Evolutionary conservation across 768 basidiomycete genomes (phyloP).

Genomic region (Sistotremastrum niveocremeum): DNA sequence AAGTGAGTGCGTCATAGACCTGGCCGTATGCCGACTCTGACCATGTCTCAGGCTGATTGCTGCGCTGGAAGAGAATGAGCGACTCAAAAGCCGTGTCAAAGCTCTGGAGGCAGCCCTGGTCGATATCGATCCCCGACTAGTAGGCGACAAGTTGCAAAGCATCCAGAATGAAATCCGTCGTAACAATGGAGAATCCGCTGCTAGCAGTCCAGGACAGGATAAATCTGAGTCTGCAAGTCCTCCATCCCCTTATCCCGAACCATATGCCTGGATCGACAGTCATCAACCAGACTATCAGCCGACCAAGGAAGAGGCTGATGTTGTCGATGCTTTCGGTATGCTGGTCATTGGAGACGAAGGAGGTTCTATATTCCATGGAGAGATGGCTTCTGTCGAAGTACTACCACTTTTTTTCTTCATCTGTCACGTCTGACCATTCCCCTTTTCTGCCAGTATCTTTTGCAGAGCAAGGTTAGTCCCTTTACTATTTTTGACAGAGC

Average conservation of each 20-base stretch:
- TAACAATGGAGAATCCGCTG: not conserved
- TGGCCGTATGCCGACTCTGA: not conserved
- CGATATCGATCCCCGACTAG: slow-evolving; percentile 12
- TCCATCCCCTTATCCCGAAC: too few relatives aligned
- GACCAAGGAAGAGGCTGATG: slow-evolving; percentile 12
- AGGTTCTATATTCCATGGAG: slow-evolving; percentile 36
- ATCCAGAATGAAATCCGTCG: slow-evolving; percentile 3
- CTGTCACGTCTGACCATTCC: not conserved
- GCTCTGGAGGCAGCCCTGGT: slow-evolving; percentile 33
- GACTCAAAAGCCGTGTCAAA: slow-evolving; percentile 26
- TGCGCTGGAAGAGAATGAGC: slow-evolving; percentile 29
- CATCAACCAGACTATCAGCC: slow-evolving; percentile 8
- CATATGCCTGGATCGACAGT: slow-evolving; percentile 4
- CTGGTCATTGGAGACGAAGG: slow-evolving; percentile 36
- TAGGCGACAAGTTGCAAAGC: slow-evolving; percentile 10
- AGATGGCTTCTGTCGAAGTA: slow-evolving; percentile 37
- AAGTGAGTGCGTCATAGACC: slow-evolving; percentile 23
- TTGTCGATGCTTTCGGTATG: slow-evolving; percentile 31
- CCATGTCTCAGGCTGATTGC: not conserved
- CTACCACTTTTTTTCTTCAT: slow-evolving; percentile 1
- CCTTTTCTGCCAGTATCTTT: slow-evolving; percentile 2
- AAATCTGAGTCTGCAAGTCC: slow-evolving; percentile 2
- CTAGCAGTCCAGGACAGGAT: not conserved
- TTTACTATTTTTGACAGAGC: slow-evolving; percentile 26
- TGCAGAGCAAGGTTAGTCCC: not conserved